phyloP scores from a whole-genome alignment of 2,329 filamentous ascomycete genomes.

The Claviceps fusiformis region DNA sequence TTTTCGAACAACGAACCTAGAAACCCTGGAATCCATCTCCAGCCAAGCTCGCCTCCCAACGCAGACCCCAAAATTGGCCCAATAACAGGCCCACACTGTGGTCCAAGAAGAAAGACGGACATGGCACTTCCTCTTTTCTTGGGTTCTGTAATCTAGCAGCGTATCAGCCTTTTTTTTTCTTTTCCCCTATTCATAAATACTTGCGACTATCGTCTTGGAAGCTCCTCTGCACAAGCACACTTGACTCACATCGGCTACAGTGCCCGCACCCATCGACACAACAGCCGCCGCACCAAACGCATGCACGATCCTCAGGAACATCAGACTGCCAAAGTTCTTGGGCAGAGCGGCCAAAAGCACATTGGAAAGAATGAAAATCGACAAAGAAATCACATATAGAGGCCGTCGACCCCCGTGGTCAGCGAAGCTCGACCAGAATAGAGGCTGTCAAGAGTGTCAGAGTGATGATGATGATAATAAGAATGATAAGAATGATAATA shows the following conservation, averaged over 20 bases:
- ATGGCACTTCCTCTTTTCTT: slow-evolving; percentile 24
- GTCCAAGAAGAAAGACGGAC: slow-evolving; percentile 28
- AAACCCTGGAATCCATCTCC: slow-evolving; percentile 32
- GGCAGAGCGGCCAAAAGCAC: slow-evolving; percentile 24
- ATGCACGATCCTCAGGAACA: slow-evolving; percentile 27
- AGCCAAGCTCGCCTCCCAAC: slow-evolving; percentile 19
- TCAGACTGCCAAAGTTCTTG: slow-evolving; percentile 22
- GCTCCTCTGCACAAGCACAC: not conserved
- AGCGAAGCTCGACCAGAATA: slow-evolving; percentile 26
- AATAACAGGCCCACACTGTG: slow-evolving; percentile 29
- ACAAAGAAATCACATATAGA: slow-evolving; percentile 25
- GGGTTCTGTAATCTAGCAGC: slow-evolving; percentile 19
- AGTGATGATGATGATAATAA: not conserved
- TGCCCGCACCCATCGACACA: slow-evolving; percentile 28
- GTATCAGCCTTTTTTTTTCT: not conserved
- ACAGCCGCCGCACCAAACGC: slow-evolving; percentile 29
- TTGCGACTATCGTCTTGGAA: not conserved
- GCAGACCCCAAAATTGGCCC: slow-evolving; percentile 29
- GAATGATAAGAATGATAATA: too few species aligned
- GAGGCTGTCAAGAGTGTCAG: slow-evolving; percentile 13
- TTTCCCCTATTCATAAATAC: too few species aligned
- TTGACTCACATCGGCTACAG: slow-evolving; percentile 23
- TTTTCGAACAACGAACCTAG: slow-evolving; percentile 8
- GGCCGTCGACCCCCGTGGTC: slow-evolving; percentile 26
- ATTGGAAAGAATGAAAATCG: slow-evolving; percentile 25